Evolutionary conservation across 2,329 filamentous ascomycete species (phyloP).

Genomic region (Blastomyces gilchristii): DNA sequence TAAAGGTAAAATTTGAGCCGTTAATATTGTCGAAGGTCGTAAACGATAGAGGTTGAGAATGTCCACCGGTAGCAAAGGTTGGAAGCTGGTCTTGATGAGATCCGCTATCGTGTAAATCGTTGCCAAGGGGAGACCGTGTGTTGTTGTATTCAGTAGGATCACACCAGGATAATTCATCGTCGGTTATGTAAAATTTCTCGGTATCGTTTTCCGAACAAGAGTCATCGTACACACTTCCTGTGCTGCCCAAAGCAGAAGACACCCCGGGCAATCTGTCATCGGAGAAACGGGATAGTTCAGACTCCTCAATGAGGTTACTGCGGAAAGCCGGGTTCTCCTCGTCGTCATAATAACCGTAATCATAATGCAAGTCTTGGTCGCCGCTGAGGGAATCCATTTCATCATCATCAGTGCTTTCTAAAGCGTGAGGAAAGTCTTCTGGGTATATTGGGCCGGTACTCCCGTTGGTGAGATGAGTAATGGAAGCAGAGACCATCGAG

Average conservation of each 20-base stretch:
- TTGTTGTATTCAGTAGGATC: slow-evolving; percentile 2
- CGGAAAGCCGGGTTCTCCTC: not conserved
- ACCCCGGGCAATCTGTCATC: slow-evolving; percentile 8
- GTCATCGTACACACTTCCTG: slow-evolving; percentile 5
- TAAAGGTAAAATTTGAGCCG: not conserved
- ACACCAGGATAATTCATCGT: slow-evolving; percentile 12
- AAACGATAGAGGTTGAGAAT: not conserved
- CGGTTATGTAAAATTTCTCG: slow-evolving; percentile 15
- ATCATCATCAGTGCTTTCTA: not conserved
- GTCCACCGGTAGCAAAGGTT: not conserved
- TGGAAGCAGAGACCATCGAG: not conserved
- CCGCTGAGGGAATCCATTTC: not conserved
- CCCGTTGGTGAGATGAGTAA: not conserved
- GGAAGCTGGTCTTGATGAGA: not conserved
- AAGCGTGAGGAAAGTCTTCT: not conserved
- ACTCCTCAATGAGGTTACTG: slow-evolving; percentile 11
- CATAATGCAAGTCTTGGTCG: not conserved
- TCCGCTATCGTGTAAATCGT: not conserved
- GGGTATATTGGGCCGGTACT: not conserved
- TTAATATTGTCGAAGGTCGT: not conserved
- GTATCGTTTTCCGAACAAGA: slow-evolving; percentile 8
- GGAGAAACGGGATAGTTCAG: slow-evolving; percentile 10
- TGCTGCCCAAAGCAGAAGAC: not conserved
- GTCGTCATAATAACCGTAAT: slow-evolving; percentile 6
- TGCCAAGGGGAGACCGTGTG: not conserved